Evolutionary conservation across 768 basidiomycete species (phyloP).

Genomic region (Tulasnella sp.): DNA sequence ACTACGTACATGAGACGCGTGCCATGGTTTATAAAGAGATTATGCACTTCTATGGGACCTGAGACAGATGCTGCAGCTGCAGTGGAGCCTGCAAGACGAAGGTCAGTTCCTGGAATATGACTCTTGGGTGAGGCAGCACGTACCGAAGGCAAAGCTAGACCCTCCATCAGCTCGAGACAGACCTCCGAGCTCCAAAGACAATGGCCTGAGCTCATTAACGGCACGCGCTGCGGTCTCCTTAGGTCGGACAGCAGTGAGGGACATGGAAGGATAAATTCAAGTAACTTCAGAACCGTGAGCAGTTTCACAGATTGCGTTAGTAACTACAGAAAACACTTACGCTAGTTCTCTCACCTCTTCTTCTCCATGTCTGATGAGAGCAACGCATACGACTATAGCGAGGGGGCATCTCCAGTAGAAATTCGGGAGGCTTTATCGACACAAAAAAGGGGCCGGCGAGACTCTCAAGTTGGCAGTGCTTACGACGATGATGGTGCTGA

Average conservation of each 20-base stretch:
- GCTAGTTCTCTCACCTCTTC: background rate
- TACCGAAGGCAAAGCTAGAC: conserved; percentile 17
- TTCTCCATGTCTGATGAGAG: conserved; percentile 10
- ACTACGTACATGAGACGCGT: background rate
- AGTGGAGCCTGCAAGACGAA: conserved; percentile 31
- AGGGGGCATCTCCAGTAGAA: conserved; percentile 70
- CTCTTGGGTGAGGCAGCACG: background rate
- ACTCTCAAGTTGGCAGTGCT: conserved; percentile 52
- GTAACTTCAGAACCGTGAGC: background rate
- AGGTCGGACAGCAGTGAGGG: conserved; percentile 1
- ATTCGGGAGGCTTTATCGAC: conserved; percentile 52
- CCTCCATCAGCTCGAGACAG: conserved; percentile 18
- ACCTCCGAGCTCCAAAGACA: conserved; percentile 13
- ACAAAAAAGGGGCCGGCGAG: conserved; percentile 41
- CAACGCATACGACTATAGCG: conserved; percentile 56
- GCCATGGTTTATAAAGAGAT: background rate
- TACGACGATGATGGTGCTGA: conserved; percentile 45
- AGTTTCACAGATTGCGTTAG: background rate
- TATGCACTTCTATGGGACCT: conserved; percentile 54
- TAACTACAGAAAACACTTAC: background rate
- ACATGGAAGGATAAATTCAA: background rate
- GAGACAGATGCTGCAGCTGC: conserved; percentile 58
- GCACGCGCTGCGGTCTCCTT: background rate
- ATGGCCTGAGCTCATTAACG: background rate
- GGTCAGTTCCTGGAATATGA: background rate